These are phyloP conservation scores for Ganoderma boninense DNA, from an alignment of 1,284 basidiomycete species.

Conservation along the genomic window DNA sequence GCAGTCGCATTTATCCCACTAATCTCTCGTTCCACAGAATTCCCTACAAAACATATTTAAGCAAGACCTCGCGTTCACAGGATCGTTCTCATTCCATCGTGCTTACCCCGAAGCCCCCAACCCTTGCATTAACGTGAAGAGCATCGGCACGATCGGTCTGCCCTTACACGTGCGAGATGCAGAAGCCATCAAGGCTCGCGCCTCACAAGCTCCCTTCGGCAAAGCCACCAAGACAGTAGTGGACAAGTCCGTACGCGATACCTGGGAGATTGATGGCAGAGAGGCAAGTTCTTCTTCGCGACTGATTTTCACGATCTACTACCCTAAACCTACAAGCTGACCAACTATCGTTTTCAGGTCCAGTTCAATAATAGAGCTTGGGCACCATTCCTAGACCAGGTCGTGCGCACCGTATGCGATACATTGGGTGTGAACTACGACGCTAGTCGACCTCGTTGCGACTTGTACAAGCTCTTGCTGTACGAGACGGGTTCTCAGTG, in stretches of 20 bases:
- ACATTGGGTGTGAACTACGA: slow-evolving; percentile 25
- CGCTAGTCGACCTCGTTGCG: slow-evolving; percentile 41
- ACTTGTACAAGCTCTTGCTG: slow-evolving; percentile 55
- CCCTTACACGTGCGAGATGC: slow-evolving; percentile 41
- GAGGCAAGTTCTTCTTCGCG: slow-evolving; percentile 18
- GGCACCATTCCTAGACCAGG: slow-evolving; percentile 29
- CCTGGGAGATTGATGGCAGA: slow-evolving; percentile 40
- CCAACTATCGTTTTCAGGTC: slow-evolving; percentile 19
- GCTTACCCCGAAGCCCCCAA: slow-evolving; percentile 35
- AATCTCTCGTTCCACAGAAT: background rate
- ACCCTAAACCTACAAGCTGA: background rate
- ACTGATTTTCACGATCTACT: background rate
- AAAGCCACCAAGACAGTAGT: slow-evolving; percentile 37
- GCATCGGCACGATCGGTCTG: slow-evolving; percentile 45
- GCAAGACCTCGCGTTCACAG: slow-evolving; percentile 29
- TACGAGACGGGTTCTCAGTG: slow-evolving; percentile 49
- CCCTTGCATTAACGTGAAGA: slow-evolving; percentile 31
- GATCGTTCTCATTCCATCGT: slow-evolving; percentile 33
- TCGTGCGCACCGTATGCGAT: slow-evolving; percentile 41
- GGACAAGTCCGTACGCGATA: slow-evolving; percentile 39
- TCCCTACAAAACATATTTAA: slow-evolving; percentile 5
- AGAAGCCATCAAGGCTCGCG: slow-evolving; percentile 41
- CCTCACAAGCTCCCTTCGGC: slow-evolving; percentile 47
- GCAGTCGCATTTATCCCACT: background rate
- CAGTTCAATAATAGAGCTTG: slow-evolving; percentile 36